Base-by-base conservation (phyloP, 495 filamentous ascomycete genomes). In the Astrocystis sublimbata region DNA sequence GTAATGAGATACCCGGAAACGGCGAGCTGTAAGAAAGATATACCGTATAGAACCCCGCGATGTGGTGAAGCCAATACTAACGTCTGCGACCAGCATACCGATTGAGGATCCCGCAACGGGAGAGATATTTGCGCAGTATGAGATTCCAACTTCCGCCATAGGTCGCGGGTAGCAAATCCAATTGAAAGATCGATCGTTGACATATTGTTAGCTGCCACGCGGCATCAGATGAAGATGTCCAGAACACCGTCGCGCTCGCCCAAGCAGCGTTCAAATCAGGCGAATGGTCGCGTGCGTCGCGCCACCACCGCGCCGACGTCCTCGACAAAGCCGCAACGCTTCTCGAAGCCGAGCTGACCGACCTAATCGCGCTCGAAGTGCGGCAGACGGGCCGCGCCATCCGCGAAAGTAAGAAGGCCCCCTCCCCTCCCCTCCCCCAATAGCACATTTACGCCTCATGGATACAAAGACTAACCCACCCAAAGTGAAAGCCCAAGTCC, bases 341-440 rank as follows among this genome's bases (percentile, higher is more conserved):
- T 0, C 80, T 89, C 13, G 73, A 77, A 4, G 66, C 75, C 9
- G 71, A 75, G 21, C 67, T 88, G 5, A 73, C 79, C 0, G 72
- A 76, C 7, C 75, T 89, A 42, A 80, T 88, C 49, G 67, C 72
- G 3, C 73, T 86, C 9, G 86, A 89, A 68, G 81, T 85, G 9
- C 76, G 67, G 23, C 86, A 89, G 63, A 89, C 86, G 0, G 86
- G 86, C 30, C 82, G 86, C 0, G 83, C 80, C 0, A 78, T 86
- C 57, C 83, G 85, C 13, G 86, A 89, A 65, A 87, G 60, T 62
- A 62, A 2, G 42, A n/a, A 21, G 1, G 21, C 23, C 31, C 19
- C 0, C 2, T 12, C 46, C 33, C 15, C 30, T 17, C 45, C 35
- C 1, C 26, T 45, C 43, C 24, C 54, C n/a, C n/a, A n/a, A n/a